Conservation (phyloP, 768 basidiomycete species). For the Leccinum imitatum region DNA sequence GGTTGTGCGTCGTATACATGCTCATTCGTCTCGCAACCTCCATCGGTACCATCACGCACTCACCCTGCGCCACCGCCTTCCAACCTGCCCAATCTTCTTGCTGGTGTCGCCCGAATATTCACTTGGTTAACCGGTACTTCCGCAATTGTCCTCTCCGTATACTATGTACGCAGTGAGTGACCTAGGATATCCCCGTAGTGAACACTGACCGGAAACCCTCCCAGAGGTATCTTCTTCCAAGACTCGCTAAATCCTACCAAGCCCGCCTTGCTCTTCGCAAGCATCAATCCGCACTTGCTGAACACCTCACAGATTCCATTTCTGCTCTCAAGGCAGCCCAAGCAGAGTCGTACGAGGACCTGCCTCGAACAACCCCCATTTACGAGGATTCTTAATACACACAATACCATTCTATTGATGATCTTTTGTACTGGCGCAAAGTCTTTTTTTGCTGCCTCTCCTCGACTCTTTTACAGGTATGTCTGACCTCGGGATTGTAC, state of each 20-base stretch:
- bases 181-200: background rate
- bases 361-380: no score
- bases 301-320: no score
- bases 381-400: no score
- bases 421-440: no score
- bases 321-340: no score
- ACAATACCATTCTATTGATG: no score
- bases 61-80: conserved; percentile 74
- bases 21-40: conserved; percentile 32
- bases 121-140: conserved; percentile 68
- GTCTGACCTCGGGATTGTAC: no score
- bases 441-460: no score
- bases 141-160: conserved; percentile 55
- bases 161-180: conserved; percentile 50
- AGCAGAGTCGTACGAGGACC: no score
- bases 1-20: background rate
- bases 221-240: conserved; percentile 70
- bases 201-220: conserved; percentile 9
- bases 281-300: conserved; percentile 52
- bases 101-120: conserved; percentile 58
- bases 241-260: conserved; percentile 53
- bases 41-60: conserved; percentile 64
- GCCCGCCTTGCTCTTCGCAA: conserved; percentile 61
- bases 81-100: conserved; percentile 60
- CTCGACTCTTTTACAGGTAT: no score